Conservation (phyloP, 345 rosid genomes). For the Ricinus communis region DNA sequence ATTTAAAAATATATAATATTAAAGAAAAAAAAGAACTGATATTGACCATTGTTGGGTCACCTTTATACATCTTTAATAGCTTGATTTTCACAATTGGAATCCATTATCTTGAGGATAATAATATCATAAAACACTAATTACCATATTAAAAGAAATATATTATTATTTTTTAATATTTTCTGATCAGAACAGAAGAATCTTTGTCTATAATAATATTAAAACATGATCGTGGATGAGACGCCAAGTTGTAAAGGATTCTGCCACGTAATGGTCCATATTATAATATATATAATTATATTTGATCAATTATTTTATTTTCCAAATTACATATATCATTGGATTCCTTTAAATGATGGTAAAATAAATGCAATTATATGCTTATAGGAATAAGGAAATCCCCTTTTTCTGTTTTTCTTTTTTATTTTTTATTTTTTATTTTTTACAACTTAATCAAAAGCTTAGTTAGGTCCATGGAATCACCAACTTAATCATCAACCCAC, state of each 20-base stretch:
- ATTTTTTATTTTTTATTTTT: too few species aligned
- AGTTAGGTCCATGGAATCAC: neutral
- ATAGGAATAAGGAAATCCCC: neutral
- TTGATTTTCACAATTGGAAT: constrained; percentile 9
- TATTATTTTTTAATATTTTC: too few species aligned
- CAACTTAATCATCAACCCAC: constrained; percentile 15
- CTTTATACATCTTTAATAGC: neutral
- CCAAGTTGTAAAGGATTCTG: constrained; percentile 23
- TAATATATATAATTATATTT: neutral
- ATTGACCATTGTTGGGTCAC: constrained; percentile 3
- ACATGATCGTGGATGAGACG: constrained; percentile 31
- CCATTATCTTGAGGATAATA: constrained; percentile 9
- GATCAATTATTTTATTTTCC: neutral
- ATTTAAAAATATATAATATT: too few species aligned
- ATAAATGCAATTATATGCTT: neutral
- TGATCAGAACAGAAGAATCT: constrained; percentile 37
- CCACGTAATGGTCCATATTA: neutral
- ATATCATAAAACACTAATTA: neutral
- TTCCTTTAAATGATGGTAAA: constrained; percentile 13
- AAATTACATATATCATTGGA: neutral
- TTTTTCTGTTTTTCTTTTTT: too few species aligned
- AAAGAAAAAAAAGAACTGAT: neutral
- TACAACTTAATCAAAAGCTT: neutral
- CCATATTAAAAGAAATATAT: neutral
- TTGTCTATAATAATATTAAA: constrained; percentile 34